These are phyloP conservation scores for Diaporthe sp. DNA, from an alignment of 2,329 filamentous ascomycete genomes.

Conservation along the genomic window DNA sequence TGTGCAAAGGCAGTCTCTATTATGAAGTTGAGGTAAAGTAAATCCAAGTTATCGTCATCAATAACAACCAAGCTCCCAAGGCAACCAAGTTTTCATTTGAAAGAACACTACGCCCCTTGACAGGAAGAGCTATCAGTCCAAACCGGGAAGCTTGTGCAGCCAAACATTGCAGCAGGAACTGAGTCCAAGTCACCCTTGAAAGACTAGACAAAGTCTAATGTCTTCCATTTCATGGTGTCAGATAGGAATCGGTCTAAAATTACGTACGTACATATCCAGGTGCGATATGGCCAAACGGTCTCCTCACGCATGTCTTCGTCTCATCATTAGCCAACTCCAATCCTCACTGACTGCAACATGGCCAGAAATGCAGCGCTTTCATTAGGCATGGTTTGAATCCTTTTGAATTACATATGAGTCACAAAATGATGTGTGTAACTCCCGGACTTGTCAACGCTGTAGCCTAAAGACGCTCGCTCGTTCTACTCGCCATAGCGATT, in stretches of 20 bases:
- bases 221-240: background rate
- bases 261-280: background rate
- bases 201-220: background rate
- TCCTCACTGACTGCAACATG: background rate
- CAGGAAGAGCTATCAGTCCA: background rate
- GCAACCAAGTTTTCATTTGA: background rate
- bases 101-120: background rate
- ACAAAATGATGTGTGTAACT: background rate
- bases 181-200: background rate
- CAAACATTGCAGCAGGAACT: background rate
- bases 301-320: background rate
- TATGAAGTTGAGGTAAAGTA: background rate
- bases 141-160: no score
- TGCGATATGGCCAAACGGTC: background rate
- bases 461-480: background rate
- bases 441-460: background rate
- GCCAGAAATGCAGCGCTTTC: fast-evolving
- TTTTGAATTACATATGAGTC: background rate
- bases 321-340: background rate
- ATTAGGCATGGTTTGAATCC: background rate
- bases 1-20: background rate
- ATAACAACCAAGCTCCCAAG: background rate
- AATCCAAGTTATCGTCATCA: background rate
- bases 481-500: background rate
- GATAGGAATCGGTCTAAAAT: background rate